Conservation (phyloP, 2,329 filamentous ascomycete species). For the Colletotrichum nymphaeae region DNA sequence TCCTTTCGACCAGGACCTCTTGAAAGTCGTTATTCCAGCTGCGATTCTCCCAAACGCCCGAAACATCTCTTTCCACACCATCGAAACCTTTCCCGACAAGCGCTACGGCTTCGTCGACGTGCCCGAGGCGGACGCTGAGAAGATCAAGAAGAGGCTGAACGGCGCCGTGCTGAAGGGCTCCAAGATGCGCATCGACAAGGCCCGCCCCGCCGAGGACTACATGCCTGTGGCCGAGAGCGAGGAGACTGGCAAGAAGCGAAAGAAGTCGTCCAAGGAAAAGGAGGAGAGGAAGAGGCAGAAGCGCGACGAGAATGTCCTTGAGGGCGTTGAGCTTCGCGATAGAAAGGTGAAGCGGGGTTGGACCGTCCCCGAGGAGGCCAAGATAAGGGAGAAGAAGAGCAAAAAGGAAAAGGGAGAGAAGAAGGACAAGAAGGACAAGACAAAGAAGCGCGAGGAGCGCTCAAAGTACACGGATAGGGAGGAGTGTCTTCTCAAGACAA, state of each 20-base stretch:
- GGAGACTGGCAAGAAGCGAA: constrained; percentile 53
- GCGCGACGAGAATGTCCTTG: constrained; percentile 61
- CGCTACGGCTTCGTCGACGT: constrained; percentile 92
- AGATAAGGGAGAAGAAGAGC: constrained; percentile 58
- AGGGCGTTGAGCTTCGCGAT: constrained; percentile 78
- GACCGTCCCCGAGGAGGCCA: constrained; percentile 74
- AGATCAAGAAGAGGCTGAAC: constrained; percentile 90
- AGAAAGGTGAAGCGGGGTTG: constrained; percentile 90
- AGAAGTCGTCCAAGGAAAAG: constrained; percentile 50
- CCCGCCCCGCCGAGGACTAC: constrained; percentile 71
- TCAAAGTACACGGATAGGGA: constrained; percentile 85
- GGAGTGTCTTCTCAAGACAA: constrained; percentile 88
- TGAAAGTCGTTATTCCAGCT: constrained; percentile 77
- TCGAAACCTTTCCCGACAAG: constrained; percentile 90
- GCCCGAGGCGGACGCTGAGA: constrained; percentile 85
- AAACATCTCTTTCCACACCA: constrained; percentile 87
- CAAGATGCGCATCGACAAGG: constrained; percentile 88
- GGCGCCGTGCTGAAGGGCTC: constrained; percentile 85
- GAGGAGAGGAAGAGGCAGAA: constrained; percentile 61
- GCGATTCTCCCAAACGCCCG: constrained; percentile 74
- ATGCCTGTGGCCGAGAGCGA: constrained; percentile 48
- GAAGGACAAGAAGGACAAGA: constrained; percentile 61
- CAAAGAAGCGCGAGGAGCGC: constrained; percentile 68
- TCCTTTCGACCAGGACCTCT: constrained; percentile 81
- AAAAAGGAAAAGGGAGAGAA: constrained; percentile 57